Evolutionary conservation across 352 stramenopile species (phyloP), one percentile per base, ranked within the genome.

Genomic region (Phytophthora capsici): DNA sequence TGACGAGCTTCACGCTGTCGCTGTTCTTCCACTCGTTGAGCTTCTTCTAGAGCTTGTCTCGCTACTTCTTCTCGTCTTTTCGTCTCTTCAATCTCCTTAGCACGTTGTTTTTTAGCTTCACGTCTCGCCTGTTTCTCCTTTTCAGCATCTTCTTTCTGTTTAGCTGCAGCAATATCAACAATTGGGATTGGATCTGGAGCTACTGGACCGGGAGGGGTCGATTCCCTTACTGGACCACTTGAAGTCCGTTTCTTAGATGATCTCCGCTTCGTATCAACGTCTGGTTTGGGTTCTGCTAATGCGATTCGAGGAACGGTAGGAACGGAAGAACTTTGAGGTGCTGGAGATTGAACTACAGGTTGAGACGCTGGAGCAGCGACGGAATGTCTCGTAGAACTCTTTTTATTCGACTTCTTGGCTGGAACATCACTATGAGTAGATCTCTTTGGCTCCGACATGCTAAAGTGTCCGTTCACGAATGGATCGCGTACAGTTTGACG

Each of bases 31-130:
- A 74, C 37, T 13, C 71, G 66, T 30, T 69, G 64, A 1, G 75
- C 77, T 19, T 90, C 77, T 45, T 88, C 71, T 10, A 85, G 28
- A 0, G 77, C 77, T 26, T 82, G 77, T 12, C 75, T 74, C 12
- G 68, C 67, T 19, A 88, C 25, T 22, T 90, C 80, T 63, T 89
- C 76, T 22, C 76, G 69, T 12, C 71, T 66, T 44, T 79, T 84
- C 2, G 67, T 54, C 8, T 90, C 79, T 43, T 89, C 79, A 0
- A 83, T 17, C 45, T 89, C 82, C 30, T 84, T 86, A 4, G 68
- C 67, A 25, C 78, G 72, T 22, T 86, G 75, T 12, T 63, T 73
- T 30, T 89, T 90, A 9, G 84, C 81, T 56, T 89, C 80, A 20
- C 77, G 67, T 57, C 71, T 55, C 0, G 61, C 58, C 7, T 77